phyloP scores from a whole-genome alignment of 2,329 filamentous ascomycete genomes.

The Fusarium tuaranense region DNA sequence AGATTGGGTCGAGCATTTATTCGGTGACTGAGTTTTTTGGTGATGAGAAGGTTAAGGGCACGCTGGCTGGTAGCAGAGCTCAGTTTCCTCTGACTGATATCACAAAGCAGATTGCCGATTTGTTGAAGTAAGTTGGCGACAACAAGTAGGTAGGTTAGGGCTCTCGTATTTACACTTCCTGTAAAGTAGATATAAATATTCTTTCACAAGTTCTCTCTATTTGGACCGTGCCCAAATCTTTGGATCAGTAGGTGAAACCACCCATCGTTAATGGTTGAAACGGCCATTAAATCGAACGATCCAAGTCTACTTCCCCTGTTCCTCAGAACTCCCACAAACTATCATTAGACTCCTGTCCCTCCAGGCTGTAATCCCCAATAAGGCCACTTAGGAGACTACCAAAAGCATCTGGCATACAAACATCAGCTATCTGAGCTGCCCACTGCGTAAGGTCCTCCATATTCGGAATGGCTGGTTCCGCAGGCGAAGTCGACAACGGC shows the following conservation, averaged over 20 bases:
- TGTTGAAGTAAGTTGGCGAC: not conserved
- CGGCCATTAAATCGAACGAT: not conserved
- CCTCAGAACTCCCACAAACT: not conserved
- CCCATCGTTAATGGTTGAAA: not conserved
- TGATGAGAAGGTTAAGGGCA: slow-evolving; percentile 10
- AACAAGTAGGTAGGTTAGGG: not conserved
- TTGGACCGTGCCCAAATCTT: not conserved
- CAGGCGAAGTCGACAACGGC: not conserved
- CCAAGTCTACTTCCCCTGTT: not conserved
- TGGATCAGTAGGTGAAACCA: not conserved
- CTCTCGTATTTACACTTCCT: not conserved
- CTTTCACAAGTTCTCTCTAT: not conserved
- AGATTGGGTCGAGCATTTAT: slow-evolving; percentile 23
- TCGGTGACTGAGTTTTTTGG: slow-evolving; percentile 13
- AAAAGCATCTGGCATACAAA: not conserved
- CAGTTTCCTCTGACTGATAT: slow-evolving; percentile 14
- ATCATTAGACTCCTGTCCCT: not conserved
- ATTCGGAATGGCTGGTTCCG: not conserved
- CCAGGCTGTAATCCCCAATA: not conserved
- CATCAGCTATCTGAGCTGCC: not conserved
- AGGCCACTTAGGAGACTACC: not conserved
- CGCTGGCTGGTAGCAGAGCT: slow-evolving; percentile 3
- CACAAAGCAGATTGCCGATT: not conserved
- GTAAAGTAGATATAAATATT: not conserved
- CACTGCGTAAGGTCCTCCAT: not conserved